Evolutionary conservation across 352 stramenopile genomes (phyloP).

Genomic region (Phytophthora crassamura): DNA sequence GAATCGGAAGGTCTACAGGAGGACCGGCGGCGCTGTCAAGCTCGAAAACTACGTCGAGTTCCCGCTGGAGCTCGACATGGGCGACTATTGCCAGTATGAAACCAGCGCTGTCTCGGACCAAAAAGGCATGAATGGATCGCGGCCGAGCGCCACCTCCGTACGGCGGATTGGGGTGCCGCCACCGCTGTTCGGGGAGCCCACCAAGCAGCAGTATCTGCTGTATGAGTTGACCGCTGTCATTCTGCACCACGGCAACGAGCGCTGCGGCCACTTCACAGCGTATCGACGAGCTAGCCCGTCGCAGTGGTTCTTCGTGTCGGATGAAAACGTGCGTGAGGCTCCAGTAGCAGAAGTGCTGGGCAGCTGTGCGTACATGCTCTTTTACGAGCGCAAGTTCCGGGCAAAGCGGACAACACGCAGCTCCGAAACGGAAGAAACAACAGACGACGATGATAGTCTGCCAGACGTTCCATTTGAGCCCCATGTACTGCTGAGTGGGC

Average conservation of each 20-base stretch:
- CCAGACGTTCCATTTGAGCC: slow-evolving; percentile 61
- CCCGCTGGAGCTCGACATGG: slow-evolving; percentile 82
- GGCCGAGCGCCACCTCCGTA: slow-evolving; percentile 14
- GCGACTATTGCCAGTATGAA: slow-evolving; percentile 74
- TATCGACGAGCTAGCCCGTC: slow-evolving; percentile 61
- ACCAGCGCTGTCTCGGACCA: slow-evolving; percentile 41
- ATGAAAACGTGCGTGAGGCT: slow-evolving; percentile 75
- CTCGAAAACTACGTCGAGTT: slow-evolving; percentile 84
- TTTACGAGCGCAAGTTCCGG: slow-evolving; percentile 84
- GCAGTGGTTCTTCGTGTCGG: slow-evolving; percentile 90
- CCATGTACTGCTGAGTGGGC: slow-evolving; percentile 36
- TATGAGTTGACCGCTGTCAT: slow-evolving; percentile 86
- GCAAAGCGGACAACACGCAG: slow-evolving; percentile 44
- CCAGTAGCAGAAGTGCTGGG: slow-evolving; percentile 65
- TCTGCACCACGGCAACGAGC: slow-evolving; percentile 88
- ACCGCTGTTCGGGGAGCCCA: slow-evolving; percentile 13
- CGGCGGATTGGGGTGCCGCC: slow-evolving; percentile 9
- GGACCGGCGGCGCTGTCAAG: slow-evolving; percentile 72
- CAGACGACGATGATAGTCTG: slow-evolving; percentile 54
- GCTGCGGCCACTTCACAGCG: slow-evolving; percentile 86
- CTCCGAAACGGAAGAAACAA: slow-evolving; percentile 42
- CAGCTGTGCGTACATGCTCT: slow-evolving; percentile 91
- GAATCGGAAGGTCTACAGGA: slow-evolving; percentile 87
- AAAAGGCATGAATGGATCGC: slow-evolving; percentile 33
- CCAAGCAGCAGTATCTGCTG: slow-evolving; percentile 51